Base-by-base conservation (phyloP, 768 basidiomycete species). In the Rhodotorula diobovata region DNA sequence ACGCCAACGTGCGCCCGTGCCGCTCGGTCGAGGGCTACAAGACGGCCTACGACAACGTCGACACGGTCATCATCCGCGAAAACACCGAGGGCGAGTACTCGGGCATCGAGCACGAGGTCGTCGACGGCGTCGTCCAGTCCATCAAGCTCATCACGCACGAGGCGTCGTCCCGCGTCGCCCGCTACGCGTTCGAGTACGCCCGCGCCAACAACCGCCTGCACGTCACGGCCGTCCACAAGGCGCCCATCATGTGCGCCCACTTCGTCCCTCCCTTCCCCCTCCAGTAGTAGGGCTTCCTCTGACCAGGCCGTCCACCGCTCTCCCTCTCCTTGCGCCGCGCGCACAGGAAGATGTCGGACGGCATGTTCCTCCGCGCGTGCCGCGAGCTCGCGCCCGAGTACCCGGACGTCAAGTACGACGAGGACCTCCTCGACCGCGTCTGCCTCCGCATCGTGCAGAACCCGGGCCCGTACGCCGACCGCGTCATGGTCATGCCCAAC, bases 401-500 rank as follows among this genome's bases (percentile, higher is more conserved):
- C 85, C 96, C 96, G 30, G 87, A 89, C 70, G 86, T 99, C 78
- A 84, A 86, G 53, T 99, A 98, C 80, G 93, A 97, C 79, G 96
- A 99, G 81, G 96, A 99, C 80, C 85, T 99, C 60, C 85, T 99
- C 70, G 96, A 99, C 81, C 89, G 95, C 75, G 95, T 90, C 75
- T 99, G 96, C 83, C 85, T 99, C 63, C 87, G 92, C 88, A 86
- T 98, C 78, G 91, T 92, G 43, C 90, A 91, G 80, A 94, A 99
- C 82, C 96, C 96, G 34, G 84, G 82, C 77, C 96, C 96, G 14
- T 99, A 88, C 83, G 85, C 91, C 48, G 93, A 96, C 83, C 89
- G 93, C 61, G 95, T 99, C 74, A 98, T 99, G 95, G 96, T 99
- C 76, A 98, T 98, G 94, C 96, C 96, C 64, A 99, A 99, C 84